Percentiles rank a stretch among this genome's conserved stretches.
These are phyloP conservation scores for Thalassia testudinum DNA, from an alignment of 116 monocot species.

Conservation along the genomic window DNA sequence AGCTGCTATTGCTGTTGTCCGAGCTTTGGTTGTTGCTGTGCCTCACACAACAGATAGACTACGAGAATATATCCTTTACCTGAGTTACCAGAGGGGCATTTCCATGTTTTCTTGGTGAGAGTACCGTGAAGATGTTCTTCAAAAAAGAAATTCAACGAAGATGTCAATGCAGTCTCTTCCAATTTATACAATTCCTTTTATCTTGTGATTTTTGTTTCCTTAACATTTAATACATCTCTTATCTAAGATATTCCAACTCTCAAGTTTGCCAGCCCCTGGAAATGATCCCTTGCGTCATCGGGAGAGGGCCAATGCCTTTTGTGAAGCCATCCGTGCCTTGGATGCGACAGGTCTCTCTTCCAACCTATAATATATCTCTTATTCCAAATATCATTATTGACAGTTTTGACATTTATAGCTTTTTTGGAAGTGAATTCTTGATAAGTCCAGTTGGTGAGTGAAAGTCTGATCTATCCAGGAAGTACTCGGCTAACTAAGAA, in stretches of 20 bases:
- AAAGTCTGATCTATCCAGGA: too few species aligned
- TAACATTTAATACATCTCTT: constrained; percentile 85
- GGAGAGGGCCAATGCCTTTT: constrained; percentile 83
- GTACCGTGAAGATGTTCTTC: too few species aligned
- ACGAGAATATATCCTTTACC: constrained; percentile 99
- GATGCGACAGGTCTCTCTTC: constrained; percentile 69
- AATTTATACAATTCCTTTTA: neutral
- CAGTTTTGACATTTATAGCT: too few species aligned
- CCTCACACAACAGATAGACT: constrained; percentile 91
- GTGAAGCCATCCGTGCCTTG: constrained; percentile 94
- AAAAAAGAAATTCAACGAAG: too few species aligned
- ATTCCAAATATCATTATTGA: too few species aligned
- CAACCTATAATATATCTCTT: too few species aligned
- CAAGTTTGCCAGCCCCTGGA: constrained; percentile 28
- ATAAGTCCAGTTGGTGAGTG: too few species aligned
- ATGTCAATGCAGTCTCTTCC: constrained; percentile 1
- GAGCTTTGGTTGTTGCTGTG: constrained; percentile 68
- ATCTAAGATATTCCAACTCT: constrained; percentile 82
- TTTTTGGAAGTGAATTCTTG: too few species aligned
- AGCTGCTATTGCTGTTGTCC: constrained; percentile 71
- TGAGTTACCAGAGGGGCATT: neutral
- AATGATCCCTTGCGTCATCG: constrained; percentile 50
- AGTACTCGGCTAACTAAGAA: too few species aligned
- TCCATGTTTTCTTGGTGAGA: neutral
- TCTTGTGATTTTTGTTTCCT: constrained; percentile 32